These are phyloP conservation scores for Penicillium sp. DNA, from an alignment of 2,329 filamentous ascomycete species.

Conservation along the genomic window DNA sequence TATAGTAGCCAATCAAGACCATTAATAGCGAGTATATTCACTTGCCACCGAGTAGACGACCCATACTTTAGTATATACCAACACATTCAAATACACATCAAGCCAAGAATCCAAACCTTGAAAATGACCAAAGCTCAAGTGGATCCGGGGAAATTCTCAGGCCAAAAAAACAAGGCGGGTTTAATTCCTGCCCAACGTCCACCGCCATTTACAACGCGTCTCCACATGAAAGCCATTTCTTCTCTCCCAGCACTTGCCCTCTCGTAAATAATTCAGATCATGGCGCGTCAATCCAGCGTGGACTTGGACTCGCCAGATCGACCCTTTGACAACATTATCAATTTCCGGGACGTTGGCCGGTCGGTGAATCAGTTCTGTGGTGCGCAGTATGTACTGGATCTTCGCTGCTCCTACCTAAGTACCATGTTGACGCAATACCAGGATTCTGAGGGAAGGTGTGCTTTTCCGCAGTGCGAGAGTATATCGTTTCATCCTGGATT, in stretches of 20 bases:
- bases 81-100: too few relatives aligned
- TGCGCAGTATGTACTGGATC: conserved; percentile 49
- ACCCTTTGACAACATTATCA: conserved; percentile 56
- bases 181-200: conserved; percentile 20
- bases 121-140: too few relatives aligned
- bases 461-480: conserved; percentile 63
- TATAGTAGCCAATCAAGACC: too few relatives aligned
- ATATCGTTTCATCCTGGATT: too few relatives aligned
- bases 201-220: conserved; percentile 21
- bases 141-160: too few relatives aligned
- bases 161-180: conserved; percentile 8
- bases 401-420: not conserved
- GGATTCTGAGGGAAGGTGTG: conserved; percentile 54
- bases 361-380: conserved; percentile 58
- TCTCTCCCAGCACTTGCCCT: conserved; percentile 1
- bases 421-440: conserved; percentile 15
- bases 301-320: conserved; percentile 33
- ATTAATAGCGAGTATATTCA: too few relatives aligned
- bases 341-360: conserved; percentile 70
- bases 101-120: too few relatives aligned
- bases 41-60: too few relatives aligned
- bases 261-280: conserved; percentile 1
- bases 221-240: conserved; percentile 1
- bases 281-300: conserved; percentile 26
- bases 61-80: too few relatives aligned